Base-by-base conservation (phyloP, 2,329 filamentous ascomycete species). In the Diaporthe amygdali region DNA sequence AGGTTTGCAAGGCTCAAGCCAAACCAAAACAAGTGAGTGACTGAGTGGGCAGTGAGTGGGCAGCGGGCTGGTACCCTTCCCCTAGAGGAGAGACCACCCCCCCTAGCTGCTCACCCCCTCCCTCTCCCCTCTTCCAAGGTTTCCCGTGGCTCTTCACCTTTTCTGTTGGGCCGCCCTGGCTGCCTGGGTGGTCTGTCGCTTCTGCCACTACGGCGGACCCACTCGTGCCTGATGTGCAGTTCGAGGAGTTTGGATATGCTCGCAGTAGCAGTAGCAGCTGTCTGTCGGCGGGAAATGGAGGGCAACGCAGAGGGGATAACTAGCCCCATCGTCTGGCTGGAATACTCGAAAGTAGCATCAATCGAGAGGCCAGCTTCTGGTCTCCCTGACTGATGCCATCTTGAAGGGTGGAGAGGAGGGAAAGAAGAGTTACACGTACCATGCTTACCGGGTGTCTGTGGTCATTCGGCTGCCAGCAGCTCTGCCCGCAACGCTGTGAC, bases 221-320 rank as follows among this genome's bases (percentile, higher is more conserved):
- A 71, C 64, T 64, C 14, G 17, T 22, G 63, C 68, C 71, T 47
- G 61, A 49, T 44, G 71, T 71, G 68, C 71, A 68, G 63, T 41
- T 71, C 30, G 54, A 41, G 52, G 54, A 63, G 39, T 25, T 47
- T 10, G 27, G 41, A 49, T 44, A 32, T 59, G 63, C n/a, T 41
- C 9, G 52, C 52, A 55, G 20, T 22, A 34, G 27, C 51, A 71
- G 66, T 51, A 32, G 52, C 14, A 27, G 51, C 66, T 20, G 47
- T 5, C 49, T 30, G 47, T 22, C 10, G 25, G 15, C 17, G 41
- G 66, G 44, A 47, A 61, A 41, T 41, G 61, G 32, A 22, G 17
- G 39, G 32, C n/a, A 30, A 44, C 14, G 55, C 39, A 20, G 39
- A 39, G 49, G 41, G 12, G 44, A 46, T 37, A 49, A 41, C 12